Base-by-base conservation (phyloP, 495 filamentous ascomycete species). In the Penicillium soppii region DNA sequence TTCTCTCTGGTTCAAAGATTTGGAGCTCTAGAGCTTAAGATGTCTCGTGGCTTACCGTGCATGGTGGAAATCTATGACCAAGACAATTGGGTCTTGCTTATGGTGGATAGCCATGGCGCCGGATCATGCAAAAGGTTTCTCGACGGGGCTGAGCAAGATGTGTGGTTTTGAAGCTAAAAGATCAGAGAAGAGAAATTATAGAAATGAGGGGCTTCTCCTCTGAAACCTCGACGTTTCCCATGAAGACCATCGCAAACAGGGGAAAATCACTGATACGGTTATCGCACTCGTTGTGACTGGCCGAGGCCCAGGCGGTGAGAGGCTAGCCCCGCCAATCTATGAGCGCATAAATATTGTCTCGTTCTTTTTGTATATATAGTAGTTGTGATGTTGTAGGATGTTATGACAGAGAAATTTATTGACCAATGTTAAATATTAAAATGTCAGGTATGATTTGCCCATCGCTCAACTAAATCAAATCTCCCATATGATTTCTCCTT, bases 61-160 rank as follows among this genome's bases (percentile, higher is more conserved):
- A 77, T 98, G 94, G 76, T 98, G 92, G 67, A 98, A 97, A 69
- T 90, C 92, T 54, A 98, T 92, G 53, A 98, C 87, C 69, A 87
- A 84, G 44, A 97, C 89, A 68, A 97, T 74, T 27, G 78, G 78
- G 58, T 65, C 69, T 67, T 67, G 70, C 46, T 62, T 66, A 56
- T 61, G 55, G 54, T 39, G 50, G 43, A 50, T 12, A 55, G 72
- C 57, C 70, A 75, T 74, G 40, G 50, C 54, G 62, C 39, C 52
- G 52, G 60, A 72, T 42, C 43, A 48, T 53, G 26, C 33, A 10
- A 39, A 8, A 35, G 16, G 32, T 5, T 6, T 8, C 27, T 5
- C 3, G 32, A 15, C 30, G 47, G 35, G 50, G 55, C 23, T 45
- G 15, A 27, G 5, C 33, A 37, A 5, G 25, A 20, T 25, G 36